Evolutionary conservation across 805 yeast genomes (phyloP), one percentile per base, ranked within the genome.

Genomic region (Sugiyamaella lignohabitans): DNA sequence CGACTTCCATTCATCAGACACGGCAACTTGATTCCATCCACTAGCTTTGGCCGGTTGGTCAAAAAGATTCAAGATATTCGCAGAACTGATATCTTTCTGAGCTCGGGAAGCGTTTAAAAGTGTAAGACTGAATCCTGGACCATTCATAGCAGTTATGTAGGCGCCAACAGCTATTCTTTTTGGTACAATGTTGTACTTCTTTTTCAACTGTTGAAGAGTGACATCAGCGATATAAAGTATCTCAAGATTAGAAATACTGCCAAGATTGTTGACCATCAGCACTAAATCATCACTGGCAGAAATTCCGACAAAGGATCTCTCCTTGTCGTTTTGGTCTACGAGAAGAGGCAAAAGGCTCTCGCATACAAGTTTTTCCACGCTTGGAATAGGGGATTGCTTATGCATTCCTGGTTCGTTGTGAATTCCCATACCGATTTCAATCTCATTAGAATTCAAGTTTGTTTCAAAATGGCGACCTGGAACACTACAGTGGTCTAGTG

Each of bases 361-460:
- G 18, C 21, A 6, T 40, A 80, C 70, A 27, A 91, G 67, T 0
- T 75, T 75, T 16, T 78, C 81, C 43, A 87, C 77, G 0, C 77
- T 62, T 21, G 97, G 96, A 55, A 89, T 78, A 16, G 84, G 83
- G 23, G 71, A 66, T 32, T 77, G 60, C 51, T 78, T 75, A 58
- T 75, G 71, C 48, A 80, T 80, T 51, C 97, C 97, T 0, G 96
- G 93, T 63, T 89, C 98, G 59, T 89, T 89, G 66, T 89, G 98
- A 51, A 89, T 89, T 39, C 98, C 98, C 80, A 89, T 82, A 22
- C 98, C 98, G 49, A 89, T 73, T 64, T 89, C 98, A 61, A 84
- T 82, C 64, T 85, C 87, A 48, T 79, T 70, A 3, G 65, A 73
- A 22, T 67, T 73, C 51, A 87, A 73, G 46, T 66, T 62, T 27